Evolutionary conservation across 306 rosid genomes (phyloP).

Genomic region (Nissolia schottii): DNA sequence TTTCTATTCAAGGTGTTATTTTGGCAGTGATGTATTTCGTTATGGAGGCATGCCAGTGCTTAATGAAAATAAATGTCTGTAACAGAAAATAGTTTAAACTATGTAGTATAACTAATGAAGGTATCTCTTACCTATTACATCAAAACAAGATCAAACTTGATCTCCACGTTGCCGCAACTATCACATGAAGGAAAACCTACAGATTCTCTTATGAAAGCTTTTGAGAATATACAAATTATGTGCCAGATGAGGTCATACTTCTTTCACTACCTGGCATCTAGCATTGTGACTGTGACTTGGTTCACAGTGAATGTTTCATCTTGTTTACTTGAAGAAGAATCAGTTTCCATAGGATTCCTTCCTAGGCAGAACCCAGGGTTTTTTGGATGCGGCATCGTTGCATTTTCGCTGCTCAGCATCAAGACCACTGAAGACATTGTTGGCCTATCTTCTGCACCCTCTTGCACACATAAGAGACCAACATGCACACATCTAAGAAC

Average conservation of each 20-base stretch:
- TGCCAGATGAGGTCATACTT: background rate
- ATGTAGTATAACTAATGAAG: background rate
- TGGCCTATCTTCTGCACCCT: constrained; percentile 50
- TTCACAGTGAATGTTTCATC: constrained; percentile 40
- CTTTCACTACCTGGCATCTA: constrained; percentile 42
- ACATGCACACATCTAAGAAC: constrained; percentile 46
- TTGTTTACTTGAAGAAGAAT: constrained; percentile 38
- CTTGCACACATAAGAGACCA: constrained; percentile 45
- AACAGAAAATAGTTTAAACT: background rate
- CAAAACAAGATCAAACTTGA: constrained; percentile 21
- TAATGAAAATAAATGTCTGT: background rate
- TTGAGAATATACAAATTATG: background rate
- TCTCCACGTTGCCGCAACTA: background rate
- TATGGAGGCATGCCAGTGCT: background rate
- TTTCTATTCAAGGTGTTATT: background rate
- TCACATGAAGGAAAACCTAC: background rate
- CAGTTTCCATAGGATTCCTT: constrained; percentile 35
- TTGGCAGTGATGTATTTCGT: background rate
- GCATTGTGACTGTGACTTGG: constrained; percentile 47
- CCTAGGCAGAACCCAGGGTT: constrained; percentile 44
- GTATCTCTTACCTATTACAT: constrained; percentile 12
- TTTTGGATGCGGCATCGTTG: constrained; percentile 35
- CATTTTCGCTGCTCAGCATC: constrained; percentile 48
- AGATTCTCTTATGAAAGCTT: background rate
- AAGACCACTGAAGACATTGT: constrained; percentile 46